Percentiles rank a stretch among this genome's conserved stretches.
Evolutionary conservation across 352 stramenopile species (phyloP).

Genomic region (Thraustochytrium sp.): DNA sequence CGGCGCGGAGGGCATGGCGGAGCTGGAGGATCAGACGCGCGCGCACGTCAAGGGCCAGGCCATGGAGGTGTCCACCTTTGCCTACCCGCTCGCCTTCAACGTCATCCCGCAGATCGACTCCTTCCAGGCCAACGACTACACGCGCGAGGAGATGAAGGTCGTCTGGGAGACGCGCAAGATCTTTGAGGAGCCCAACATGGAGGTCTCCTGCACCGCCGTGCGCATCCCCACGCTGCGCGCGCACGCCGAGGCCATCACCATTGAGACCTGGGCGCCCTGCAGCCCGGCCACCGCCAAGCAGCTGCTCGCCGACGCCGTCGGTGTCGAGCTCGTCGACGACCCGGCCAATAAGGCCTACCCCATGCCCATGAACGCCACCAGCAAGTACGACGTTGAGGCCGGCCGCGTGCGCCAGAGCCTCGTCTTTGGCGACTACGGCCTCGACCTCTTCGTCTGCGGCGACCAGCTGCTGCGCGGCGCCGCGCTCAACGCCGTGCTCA

Average conservation of each 20-base stretch:
- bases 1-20: slow-evolving; percentile 45
- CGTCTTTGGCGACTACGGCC: slow-evolving; percentile 14
- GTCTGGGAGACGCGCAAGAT: slow-evolving; percentile 50
- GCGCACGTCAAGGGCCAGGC: slow-evolving; percentile 65
- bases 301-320: slow-evolving; percentile 39
- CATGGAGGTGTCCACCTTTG: slow-evolving; percentile 73
- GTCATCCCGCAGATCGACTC: slow-evolving; percentile 99
- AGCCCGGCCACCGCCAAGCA: background rate
- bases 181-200: slow-evolving; percentile 34
- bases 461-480: slow-evolving; percentile 63
- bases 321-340: slow-evolving; percentile 48
- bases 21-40: slow-evolving; percentile 48
- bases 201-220: slow-evolving; percentile 44
- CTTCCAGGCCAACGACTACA: slow-evolving; percentile 74
- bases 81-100: slow-evolving; percentile 95
- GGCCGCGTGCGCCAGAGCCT: slow-evolving; percentile 43
- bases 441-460: slow-evolving; percentile 48
- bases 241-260: slow-evolving; percentile 47
- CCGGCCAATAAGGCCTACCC: slow-evolving; percentile 38
- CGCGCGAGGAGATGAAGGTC: slow-evolving; percentile 52
- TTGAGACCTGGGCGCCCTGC: slow-evolving; percentile 26
- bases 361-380: slow-evolving; percentile 46
- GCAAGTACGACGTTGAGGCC: slow-evolving; percentile 47
- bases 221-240: slow-evolving; percentile 47
- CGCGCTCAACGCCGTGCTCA: slow-evolving; percentile 76